Evolutionary conservation across 78 protist species (phyloP), one percentile per base, ranked within the genome.

Genomic region (Dictyostelium intermedium): DNA sequence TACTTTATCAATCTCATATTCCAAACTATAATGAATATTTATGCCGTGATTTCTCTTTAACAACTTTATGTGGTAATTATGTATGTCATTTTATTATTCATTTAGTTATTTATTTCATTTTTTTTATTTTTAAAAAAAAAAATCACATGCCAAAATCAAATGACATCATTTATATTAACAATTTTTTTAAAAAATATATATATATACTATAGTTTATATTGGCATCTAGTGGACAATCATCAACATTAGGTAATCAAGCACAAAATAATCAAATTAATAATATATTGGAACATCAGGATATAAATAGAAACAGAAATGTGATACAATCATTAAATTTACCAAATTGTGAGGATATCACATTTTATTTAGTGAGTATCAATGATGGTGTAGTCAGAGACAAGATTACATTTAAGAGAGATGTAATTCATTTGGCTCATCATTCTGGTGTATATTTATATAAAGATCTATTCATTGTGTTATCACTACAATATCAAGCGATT

Each of bases 371-470:
- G 10, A 60, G 82, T 8, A 89, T 89, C 23, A 39, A 45, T 35
- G 86, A 89, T 80, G 93, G 93, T 45, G 76, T 50, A 2, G 93
- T 89, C 16, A 79, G 82, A 32, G 93, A 89, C 32, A 56, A 39
- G 72, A 56, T 82, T 61, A 45, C 83, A 41, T 89, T 89, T 30
- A 89, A 89, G 43, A 60, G 82, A 47, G 93, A 89, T 70, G 86
- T 89, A 14, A 89, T 89, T 35, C 93, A 89, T 89, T 69, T 89
- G 72, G 93, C 86, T 8, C 93, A 89, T 69, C 93, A 89, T 83
- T 80, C 87, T 10, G 93, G 93, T 6, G 93, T 89, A 5, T 89
- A 89, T 50, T 70, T 89, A 14, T 89, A 89, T 41, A 82, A 89
- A 80, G 86, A 89, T 41, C n/a, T 80, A 27, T 89, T 89, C 32